phyloP scores from a whole-genome alignment of 2,329 filamentous ascomycete genomes.

The Geosmithia flava region DNA sequence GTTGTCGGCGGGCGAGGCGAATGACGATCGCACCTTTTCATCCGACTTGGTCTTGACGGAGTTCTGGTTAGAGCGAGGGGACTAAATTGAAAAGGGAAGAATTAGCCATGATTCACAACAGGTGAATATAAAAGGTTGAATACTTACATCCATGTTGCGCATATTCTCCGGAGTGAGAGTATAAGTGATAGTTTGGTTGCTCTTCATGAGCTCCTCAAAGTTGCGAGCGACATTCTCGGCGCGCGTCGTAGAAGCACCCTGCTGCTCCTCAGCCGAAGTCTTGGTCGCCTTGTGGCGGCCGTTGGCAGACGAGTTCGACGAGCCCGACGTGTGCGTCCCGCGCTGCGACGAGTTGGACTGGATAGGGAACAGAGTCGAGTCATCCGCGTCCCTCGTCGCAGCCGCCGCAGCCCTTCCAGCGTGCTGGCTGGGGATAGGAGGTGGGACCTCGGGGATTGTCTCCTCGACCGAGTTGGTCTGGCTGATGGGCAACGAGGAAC shows the following conservation, averaged over 20 bases:
- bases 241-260: slow-evolving; percentile 14
- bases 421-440: slow-evolving; percentile 12
- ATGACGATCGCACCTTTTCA: slow-evolving; percentile 32
- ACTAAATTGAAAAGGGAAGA: slow-evolving; percentile 14
- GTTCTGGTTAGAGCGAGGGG: slow-evolving; percentile 27
- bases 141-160: slow-evolving; percentile 59
- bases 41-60: slow-evolving; percentile 24
- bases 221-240: slow-evolving; percentile 51
- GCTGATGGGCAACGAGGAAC: not conserved
- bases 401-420: not conserved
- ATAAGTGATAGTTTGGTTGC: slow-evolving; percentile 72
- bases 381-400: slow-evolving; percentile 17
- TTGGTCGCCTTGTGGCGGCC: slow-evolving; percentile 40
- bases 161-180: slow-evolving; percentile 72
- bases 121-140: not conserved
- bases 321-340: slow-evolving; percentile 34
- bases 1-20: not conserved
- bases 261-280: slow-evolving; percentile 42
- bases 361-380: slow-evolving; percentile 11
- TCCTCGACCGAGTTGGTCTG: slow-evolving; percentile 12
- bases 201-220: slow-evolving; percentile 71
- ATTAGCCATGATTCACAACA: not conserved
- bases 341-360: slow-evolving; percentile 15
- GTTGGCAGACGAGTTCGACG: slow-evolving; percentile 35
- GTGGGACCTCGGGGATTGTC: slow-evolving; percentile 16